Conservation (phyloP, 176 grass and related monocot species). For the Avena atlantica region DNA sequence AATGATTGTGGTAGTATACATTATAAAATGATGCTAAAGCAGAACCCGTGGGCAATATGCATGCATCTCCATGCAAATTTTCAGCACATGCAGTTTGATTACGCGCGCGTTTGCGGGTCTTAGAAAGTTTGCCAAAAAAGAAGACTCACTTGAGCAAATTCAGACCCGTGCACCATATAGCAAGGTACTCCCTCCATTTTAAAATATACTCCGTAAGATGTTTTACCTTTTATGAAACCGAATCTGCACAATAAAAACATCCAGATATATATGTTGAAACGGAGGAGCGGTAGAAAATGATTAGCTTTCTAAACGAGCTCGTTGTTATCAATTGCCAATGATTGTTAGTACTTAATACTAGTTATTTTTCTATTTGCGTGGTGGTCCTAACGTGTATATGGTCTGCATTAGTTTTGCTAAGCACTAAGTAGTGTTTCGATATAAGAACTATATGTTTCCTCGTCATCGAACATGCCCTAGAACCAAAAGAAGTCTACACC, state of each 20-base stretch:
- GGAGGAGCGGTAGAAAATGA: background rate
- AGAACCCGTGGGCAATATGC: constrained; percentile 17
- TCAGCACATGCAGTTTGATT: background rate
- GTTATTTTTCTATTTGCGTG: constrained; percentile 23
- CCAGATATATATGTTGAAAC: no score
- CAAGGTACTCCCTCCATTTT: no score
- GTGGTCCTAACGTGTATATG: constrained; percentile 28
- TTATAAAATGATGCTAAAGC: background rate
- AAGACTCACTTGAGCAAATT: background rate
- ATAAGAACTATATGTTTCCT: constrained; percentile 39
- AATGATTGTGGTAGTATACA: constrained; percentile 33
- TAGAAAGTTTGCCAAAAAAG: background rate
- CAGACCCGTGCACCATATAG: constrained; percentile 17
- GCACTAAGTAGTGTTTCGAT: constrained; percentile 27
- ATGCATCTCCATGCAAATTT: background rate
- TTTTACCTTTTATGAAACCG: no score
- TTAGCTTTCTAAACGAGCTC: constrained; percentile 18
- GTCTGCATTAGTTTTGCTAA: constrained; percentile 19
- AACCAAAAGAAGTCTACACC: background rate
- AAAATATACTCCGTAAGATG: no score
- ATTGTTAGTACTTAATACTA: background rate
- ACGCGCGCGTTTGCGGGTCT: background rate
- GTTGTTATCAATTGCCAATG: constrained; percentile 27
- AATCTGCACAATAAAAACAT: no score
- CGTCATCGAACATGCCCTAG: constrained; percentile 37